phyloP scores from a whole-genome alignment of 1,284 basidiomycete species.

The Hemileia vastatrix region DNA sequence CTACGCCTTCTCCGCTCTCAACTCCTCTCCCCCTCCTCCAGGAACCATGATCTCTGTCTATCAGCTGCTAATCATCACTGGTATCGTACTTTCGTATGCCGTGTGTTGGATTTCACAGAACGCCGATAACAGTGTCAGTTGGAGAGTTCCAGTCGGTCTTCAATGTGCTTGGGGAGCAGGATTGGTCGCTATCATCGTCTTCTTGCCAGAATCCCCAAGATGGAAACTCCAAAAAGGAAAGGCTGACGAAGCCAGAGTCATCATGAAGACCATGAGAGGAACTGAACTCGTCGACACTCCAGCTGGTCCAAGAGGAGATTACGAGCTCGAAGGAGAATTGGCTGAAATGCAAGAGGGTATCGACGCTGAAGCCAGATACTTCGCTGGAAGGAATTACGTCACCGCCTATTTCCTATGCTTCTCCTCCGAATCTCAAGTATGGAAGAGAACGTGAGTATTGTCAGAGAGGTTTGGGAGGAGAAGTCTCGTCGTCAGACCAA shows the following conservation, averaged over 20 bases:
- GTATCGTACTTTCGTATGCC: slow-evolving; percentile 19
- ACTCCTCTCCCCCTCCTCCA: no score
- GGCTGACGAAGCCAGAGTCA: neutral
- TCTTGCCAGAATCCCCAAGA: slow-evolving; percentile 34
- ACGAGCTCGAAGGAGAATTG: slow-evolving; percentile 35
- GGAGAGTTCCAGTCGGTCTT: slow-evolving; percentile 35
- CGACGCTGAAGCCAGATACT: slow-evolving; percentile 29
- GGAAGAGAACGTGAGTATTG: neutral
- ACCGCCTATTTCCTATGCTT: neutral
- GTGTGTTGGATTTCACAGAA: neutral
- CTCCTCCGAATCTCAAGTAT: neutral
- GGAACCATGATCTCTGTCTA: slow-evolving; percentile 32
- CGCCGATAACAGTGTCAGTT: slow-evolving; percentile 14
- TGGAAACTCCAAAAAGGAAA: slow-evolving; percentile 17
- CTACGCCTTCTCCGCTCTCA: slow-evolving; percentile 29
- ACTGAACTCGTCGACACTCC: slow-evolving; percentile 24
- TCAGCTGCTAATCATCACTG: slow-evolving; percentile 33
- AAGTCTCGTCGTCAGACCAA: no score
- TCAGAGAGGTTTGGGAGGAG: no score
- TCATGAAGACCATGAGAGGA: slow-evolving; percentile 29
- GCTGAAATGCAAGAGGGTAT: slow-evolving; percentile 35
- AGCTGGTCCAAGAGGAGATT: slow-evolving; percentile 30
- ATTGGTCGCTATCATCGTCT: slow-evolving; percentile 31
- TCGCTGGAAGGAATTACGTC: slow-evolving; percentile 17
- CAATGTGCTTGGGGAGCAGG: slow-evolving; percentile 25